Evolutionary conservation across 331 rosid species (phyloP).

Genomic region (Malus hybrid): DNA sequence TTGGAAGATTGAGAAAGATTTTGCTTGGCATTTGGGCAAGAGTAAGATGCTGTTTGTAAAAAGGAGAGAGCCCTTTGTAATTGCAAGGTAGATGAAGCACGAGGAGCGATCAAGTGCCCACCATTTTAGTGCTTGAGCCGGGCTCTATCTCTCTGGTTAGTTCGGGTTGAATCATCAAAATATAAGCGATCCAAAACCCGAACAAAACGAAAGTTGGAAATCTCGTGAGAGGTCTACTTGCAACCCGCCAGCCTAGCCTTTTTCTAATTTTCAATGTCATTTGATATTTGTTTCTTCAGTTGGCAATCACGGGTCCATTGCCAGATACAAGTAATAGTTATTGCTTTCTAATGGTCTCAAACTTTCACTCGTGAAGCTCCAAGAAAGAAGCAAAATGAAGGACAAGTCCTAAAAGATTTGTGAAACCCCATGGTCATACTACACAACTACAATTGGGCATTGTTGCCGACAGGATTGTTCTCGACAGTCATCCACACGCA

Average conservation of each 20-base stretch:
- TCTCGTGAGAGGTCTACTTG: background rate
- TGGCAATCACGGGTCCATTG: background rate
- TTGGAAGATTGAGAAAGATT: background rate
- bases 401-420: background rate
- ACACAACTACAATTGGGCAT: background rate
- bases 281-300: background rate
- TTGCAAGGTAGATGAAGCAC: too few species aligned
- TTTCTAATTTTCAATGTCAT: background rate
- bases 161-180: too few species aligned
- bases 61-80: too few species aligned
- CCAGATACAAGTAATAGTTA: background rate
- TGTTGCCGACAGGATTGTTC: background rate
- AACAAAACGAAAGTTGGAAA: too few species aligned
- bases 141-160: too few species aligned
- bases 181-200: too few species aligned
- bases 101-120: too few species aligned
- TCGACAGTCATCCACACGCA: background rate
- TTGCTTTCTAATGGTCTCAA: background rate
- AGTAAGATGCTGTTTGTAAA: too few species aligned
- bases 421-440: too few species aligned
- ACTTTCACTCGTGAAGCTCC: background rate
- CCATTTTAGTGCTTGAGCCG: too few species aligned
- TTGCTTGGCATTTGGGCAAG: too few species aligned
- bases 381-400: background rate
- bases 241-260: background rate